A percentile compares a stretch with the other conserved stretches of the same genome.
Evolutionary conservation across 2,329 filamentous ascomycete species (phyloP).

Genomic region (Hysterium pulicare): DNA sequence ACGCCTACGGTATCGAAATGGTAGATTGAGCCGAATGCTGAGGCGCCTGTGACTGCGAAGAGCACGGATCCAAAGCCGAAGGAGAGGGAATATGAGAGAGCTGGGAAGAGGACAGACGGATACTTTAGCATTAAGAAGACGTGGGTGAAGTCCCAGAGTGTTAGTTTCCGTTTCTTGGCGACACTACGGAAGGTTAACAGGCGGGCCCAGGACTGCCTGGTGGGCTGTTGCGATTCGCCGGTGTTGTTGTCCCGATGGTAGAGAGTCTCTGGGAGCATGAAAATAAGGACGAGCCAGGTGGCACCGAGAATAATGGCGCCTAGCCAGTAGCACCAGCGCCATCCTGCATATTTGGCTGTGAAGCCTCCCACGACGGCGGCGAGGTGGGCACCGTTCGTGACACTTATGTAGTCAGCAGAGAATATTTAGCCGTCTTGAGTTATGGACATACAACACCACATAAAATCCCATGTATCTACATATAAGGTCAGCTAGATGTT

Average conservation of each 20-base stretch:
- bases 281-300: conserved; percentile 26
- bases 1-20: conserved; percentile 24
- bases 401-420: conserved; percentile 35
- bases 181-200: conserved; percentile 37
- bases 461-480: conserved; percentile 11
- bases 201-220: conserved; percentile 21
- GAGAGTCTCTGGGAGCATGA: conserved; percentile 45
- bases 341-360: conserved; percentile 39
- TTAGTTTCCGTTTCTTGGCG: conserved; percentile 18
- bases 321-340: conserved; percentile 49
- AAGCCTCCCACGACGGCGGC: conserved; percentile 45
- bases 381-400: conserved; percentile 22
- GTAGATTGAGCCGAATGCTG: conserved; percentile 30
- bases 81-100: conserved; percentile 20
- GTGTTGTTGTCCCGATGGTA: conserved; percentile 42
- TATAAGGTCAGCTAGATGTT: neutral
- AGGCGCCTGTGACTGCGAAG: conserved; percentile 34
- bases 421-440: neutral
- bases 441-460: neutral
- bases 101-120: conserved; percentile 19
- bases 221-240: conserved; percentile 23
- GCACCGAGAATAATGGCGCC: conserved; percentile 29
- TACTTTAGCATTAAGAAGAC: conserved; percentile 24
- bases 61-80: conserved; percentile 29
- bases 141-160: conserved; percentile 17